Conservation (phyloP, 2,329 filamentous ascomycete species). For the Cladosporium sphaerospermum region DNA sequence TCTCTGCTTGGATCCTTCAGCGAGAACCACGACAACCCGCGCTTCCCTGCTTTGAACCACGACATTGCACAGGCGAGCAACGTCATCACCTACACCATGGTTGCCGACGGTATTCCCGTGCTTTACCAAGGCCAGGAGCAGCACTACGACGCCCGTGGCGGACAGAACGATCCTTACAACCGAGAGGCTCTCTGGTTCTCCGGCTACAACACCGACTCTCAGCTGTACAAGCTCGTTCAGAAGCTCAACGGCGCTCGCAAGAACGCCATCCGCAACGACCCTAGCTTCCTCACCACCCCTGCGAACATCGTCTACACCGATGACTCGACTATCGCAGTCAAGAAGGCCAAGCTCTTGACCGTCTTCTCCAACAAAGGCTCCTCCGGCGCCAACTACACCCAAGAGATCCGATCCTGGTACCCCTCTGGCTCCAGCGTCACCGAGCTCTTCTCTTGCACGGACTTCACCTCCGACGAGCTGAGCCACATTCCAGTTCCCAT, state of each 20-base stretch:
- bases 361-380: slow-evolving; percentile 30
- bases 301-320: slow-evolving; percentile 37
- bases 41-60: slow-evolving; percentile 41
- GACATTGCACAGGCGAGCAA: slow-evolving; percentile 56
- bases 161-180: slow-evolving; percentile 31
- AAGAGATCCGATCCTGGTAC: slow-evolving; percentile 24
- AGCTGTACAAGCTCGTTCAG: slow-evolving; percentile 32
- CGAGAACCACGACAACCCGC: slow-evolving; percentile 35
- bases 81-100: slow-evolving; percentile 54
- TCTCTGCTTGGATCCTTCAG: slow-evolving; percentile 35
- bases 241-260: slow-evolving; percentile 47
- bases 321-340: slow-evolving; percentile 39
- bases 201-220: slow-evolving; percentile 35
- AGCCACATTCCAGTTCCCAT: slow-evolving; percentile 32
- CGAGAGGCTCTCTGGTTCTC: slow-evolving; percentile 39
- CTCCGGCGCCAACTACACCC: slow-evolving; percentile 20
- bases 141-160: slow-evolving; percentile 40
- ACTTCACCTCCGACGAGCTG: slow-evolving; percentile 21
- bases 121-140: slow-evolving; percentile 63
- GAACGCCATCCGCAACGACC: slow-evolving; percentile 36
- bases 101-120: slow-evolving; percentile 57
- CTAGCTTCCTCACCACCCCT: slow-evolving; percentile 36
- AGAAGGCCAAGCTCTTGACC: slow-evolving; percentile 42
- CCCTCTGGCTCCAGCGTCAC: slow-evolving; percentile 27
- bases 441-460: slow-evolving; percentile 34